phyloP scores from a whole-genome alignment of 257 asterid species.

The Ballota nigra region DNA sequence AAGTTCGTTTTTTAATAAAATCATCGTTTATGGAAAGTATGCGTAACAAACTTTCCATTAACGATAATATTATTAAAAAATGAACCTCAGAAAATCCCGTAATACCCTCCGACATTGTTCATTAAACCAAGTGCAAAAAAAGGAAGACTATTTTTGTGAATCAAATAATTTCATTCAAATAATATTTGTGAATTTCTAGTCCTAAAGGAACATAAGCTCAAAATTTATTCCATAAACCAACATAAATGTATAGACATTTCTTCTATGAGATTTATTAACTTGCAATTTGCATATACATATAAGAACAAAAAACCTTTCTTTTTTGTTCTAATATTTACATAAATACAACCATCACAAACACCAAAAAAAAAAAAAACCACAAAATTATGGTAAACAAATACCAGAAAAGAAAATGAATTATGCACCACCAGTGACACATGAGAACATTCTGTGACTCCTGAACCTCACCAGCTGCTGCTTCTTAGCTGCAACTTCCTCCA shows the following conservation, averaged over 20 bases:
- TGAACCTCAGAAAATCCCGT: too few relatives aligned
- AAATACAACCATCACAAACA: not conserved
- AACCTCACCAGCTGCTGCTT: conserved; percentile 47
- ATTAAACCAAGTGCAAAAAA: too few relatives aligned
- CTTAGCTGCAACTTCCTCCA: conserved; percentile 20
- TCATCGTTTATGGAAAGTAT: too few relatives aligned
- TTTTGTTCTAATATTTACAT: conserved; percentile 25
- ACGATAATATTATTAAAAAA: too few relatives aligned
- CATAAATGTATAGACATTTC: not conserved
- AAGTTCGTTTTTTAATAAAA: too few relatives aligned
- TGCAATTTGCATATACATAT: conserved; percentile 11
- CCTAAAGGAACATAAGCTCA: not conserved
- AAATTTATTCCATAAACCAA: not conserved
- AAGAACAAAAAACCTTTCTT: not conserved
- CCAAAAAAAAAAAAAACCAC: not conserved
- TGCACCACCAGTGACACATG: conserved; percentile 58
- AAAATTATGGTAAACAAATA: not conserved
- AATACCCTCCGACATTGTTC: too few relatives aligned
- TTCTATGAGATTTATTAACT: not conserved
- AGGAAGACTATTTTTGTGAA: too few relatives aligned
- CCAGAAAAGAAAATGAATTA: not conserved
- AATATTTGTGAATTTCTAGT: not conserved
- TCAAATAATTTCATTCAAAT: too few relatives aligned
- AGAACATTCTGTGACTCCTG: conserved; percentile 52
- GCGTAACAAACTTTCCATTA: too few relatives aligned